Evolutionary conservation across 2,329 filamentous ascomycete genomes (phyloP), one percentile per base, ranked within the genome.

Genomic region (Incumbomyces lentus): DNA sequence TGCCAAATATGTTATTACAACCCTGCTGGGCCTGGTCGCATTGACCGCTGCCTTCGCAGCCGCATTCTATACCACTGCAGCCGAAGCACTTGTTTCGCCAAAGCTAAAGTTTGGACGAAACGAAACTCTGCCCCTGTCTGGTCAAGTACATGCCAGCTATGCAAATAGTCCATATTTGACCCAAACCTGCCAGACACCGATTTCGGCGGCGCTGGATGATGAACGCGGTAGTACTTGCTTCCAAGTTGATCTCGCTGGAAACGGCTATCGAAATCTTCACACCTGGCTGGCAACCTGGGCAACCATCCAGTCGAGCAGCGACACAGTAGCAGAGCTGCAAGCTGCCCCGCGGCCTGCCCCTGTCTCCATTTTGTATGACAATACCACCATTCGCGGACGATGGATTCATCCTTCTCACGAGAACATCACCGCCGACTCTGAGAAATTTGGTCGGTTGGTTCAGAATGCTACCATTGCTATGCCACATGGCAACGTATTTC

Each of bases 381-480:
- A 88, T 53, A 86, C 81, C 0, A 87, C 83, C 0, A 69, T 89
- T 46, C 71, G 66, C 1, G 81, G 78, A 0, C 70, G 76, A 1
- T 92, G 85, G 85, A 78, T 88, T 32, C 72, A 83, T 47, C 68
- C 63, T 0, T 46, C 48, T 33, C 56, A 72, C 7, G 64, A 71
- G 30, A 69, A 85, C 46, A 72, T 79, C 14, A 69, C 70, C 0
- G 61, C 65, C 2, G 65, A 70, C 0, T 81, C 72, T 3, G 59
- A 68, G 3, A 59, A 69, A 10, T 61, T 76, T 44, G 64, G 68
- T 0, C 71, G 83, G 19, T 70, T 83, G 32, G 68, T 90, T 56
- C 85, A 88, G 59, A 88, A 89, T 52, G 77, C 87, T 19, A 84
- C 82, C 0, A 70, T 89, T 53, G 83, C 84, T 0, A 82, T 89